These are phyloP conservation scores for Aspergillus indologenus DNA, from an alignment of 495 filamentous ascomycete species.

Conservation along the genomic window DNA sequence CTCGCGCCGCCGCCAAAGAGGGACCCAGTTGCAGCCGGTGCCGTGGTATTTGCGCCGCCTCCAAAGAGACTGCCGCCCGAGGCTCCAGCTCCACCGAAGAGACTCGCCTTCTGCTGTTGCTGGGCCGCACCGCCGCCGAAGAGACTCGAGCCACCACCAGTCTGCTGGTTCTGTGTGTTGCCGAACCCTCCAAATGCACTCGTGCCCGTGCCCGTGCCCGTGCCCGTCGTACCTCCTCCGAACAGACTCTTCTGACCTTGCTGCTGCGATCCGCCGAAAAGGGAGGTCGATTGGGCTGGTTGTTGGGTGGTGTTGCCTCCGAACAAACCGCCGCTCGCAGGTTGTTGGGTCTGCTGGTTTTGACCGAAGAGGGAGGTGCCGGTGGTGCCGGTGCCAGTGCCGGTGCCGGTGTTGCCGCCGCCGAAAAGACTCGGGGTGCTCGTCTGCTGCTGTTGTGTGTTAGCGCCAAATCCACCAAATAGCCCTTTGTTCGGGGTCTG, in stretches of 20 bases:
- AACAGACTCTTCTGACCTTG: conserved; percentile 40
- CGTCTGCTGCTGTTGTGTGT: conserved; percentile 36
- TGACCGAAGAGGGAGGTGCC: conserved; percentile 42
- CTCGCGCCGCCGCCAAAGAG: conserved; percentile 61
- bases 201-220: conserved; percentile 24
- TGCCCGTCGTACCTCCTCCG: conserved; percentile 24
- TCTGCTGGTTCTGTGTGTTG: conserved; percentile 27
- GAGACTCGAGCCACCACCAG: conserved; percentile 36
- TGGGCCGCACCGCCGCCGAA: conserved; percentile 47
- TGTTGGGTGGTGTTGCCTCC: conserved; percentile 29
- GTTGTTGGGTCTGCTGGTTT: conserved; percentile 35
- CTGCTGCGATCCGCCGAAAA: conserved; percentile 42
- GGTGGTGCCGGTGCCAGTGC: conserved; percentile 24
- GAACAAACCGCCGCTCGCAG: conserved; percentile 47
- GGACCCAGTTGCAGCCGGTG: conserved; percentile 46
- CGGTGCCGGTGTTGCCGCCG: conserved; percentile 20
- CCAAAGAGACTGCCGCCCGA: conserved; percentile 42
- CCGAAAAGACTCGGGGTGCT: conserved; percentile 44
- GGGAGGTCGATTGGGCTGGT: conserved; percentile 25
- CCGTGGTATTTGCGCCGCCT: conserved; percentile 27
- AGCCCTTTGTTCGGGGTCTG: conserved; percentile 42
- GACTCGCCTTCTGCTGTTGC: conserved; percentile 36
- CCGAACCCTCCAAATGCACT: conserved; percentile 29
- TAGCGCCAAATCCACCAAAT: conserved; percentile 40
- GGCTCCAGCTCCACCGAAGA: conserved; percentile 32